Base-by-base conservation (phyloP, 805 yeast genomes). In the Metschnikowia bowlesiae region DNA sequence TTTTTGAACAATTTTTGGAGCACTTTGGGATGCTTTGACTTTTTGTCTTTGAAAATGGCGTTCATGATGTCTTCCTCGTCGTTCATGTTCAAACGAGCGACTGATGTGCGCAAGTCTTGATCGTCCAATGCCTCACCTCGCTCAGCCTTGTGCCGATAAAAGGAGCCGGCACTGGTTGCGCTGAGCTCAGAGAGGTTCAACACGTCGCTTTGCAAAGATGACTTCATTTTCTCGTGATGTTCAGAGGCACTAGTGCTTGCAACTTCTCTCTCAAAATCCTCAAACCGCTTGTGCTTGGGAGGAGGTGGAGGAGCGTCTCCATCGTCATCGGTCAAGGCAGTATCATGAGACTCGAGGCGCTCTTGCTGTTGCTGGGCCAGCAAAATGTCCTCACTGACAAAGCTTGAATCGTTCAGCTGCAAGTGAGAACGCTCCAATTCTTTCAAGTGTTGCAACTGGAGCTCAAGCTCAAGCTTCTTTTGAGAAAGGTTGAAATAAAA, bases 91-190 rank as follows among this genome's bases (percentile, higher is more conserved):
- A 69, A 41, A 6, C 54, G 57, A 16, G 59, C 53, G 48, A 68
- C 40, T 37, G 28, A 28, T 4, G 41, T 47, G 49, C n/a, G 29
- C 45, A 22, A 48, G 48, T 18, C 43, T 36, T 9, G 11, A n/a
- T 9, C 46, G 11, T 58, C 61, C 11, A 53, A 55, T 22, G 54
- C 56, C 28, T 60, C 47, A 16, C 68, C 71, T 40, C 58, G 64
- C 34, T 83, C 83, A 61, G 71, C 74, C 58, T 79, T 85, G 63
- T 89, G 95, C 61, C 96, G 78, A 42, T 84, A 82, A 51, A 83
- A 82, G 31, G 95, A 87, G 0, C 95, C 96, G 1, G 96, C 96
- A 54, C 94, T 85, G 0, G 96, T 87, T 4, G 96, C 96, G 69
- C 94, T 86, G 54, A 87, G 78, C 63, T 87, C 94, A 34, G 90